Conservation (phyloP, 345 rosid species). For the Bretschneidera sinensis region DNA sequence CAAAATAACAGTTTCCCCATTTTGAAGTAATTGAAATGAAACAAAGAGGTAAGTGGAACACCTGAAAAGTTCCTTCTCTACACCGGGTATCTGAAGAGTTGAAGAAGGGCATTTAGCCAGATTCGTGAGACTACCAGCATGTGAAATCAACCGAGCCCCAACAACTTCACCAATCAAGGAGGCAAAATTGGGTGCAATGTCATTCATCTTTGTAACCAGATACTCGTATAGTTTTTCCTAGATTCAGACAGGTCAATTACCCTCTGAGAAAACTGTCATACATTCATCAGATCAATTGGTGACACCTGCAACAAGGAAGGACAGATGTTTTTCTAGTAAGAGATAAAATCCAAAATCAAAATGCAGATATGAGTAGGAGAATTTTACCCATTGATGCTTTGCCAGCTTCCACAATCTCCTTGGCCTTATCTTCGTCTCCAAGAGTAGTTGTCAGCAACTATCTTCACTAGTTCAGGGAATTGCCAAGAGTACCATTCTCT, state of each 20-base stretch:
- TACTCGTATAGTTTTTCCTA: slow-evolving; percentile 83
- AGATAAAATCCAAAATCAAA: not conserved
- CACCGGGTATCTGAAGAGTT: slow-evolving; percentile 96
- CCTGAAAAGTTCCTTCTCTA: slow-evolving; percentile 97
- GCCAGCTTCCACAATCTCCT: slow-evolving; percentile 85
- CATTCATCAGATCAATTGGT: slow-evolving; percentile 77
- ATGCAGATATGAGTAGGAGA: not conserved
- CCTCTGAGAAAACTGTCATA: slow-evolving; percentile 74
- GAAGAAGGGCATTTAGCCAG: slow-evolving; percentile 98
- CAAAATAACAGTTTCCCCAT: not conserved
- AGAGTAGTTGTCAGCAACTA: slow-evolving; percentile 88
- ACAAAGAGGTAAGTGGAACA: slow-evolving; percentile 16
- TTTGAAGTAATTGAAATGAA: not conserved
- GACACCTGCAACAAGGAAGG: slow-evolving; percentile 55
- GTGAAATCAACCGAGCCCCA: slow-evolving; percentile 91
- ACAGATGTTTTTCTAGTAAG: slow-evolving; percentile 1
- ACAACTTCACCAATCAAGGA: slow-evolving; percentile 92
- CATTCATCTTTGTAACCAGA: slow-evolving; percentile 81
- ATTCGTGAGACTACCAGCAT: slow-evolving; percentile 96
- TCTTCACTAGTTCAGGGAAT: slow-evolving; percentile 90
- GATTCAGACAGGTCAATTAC: slow-evolving; percentile 85
- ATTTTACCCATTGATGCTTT: slow-evolving; percentile 91
- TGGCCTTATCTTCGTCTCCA: slow-evolving; percentile 96
- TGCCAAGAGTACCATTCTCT: slow-evolving; percentile 99
- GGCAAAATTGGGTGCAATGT: slow-evolving; percentile 91